phyloP scores from a whole-genome alignment of 176 grass and related monocot genomes.

The Poa pratensis region DNA sequence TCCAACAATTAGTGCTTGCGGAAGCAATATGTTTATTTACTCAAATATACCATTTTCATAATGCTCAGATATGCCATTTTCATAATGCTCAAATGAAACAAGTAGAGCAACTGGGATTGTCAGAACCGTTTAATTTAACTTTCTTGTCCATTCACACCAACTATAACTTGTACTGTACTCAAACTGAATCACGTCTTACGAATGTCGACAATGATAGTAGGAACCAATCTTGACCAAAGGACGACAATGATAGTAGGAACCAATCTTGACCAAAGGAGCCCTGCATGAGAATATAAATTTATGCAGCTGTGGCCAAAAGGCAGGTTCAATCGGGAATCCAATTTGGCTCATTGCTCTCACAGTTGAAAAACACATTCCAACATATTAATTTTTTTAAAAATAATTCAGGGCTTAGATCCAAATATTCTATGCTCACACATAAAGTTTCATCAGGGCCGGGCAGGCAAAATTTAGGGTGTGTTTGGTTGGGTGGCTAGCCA shows the following conservation, averaged over 20 bases:
- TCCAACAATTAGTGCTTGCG: no score
- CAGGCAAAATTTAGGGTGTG: no score
- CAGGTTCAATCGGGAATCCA: not conserved
- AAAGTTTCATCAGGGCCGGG: no score
- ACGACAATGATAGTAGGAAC: not conserved
- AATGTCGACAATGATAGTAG: constrained; percentile 52
- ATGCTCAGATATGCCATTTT: not conserved
- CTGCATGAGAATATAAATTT: constrained; percentile 26
- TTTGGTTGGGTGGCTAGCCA: no score
- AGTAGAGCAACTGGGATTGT: not conserved
- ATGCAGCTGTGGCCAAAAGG: constrained; percentile 26
- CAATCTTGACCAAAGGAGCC: constrained; percentile 37
- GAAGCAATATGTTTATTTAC: not conserved
- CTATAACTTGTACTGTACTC: constrained; percentile 25
- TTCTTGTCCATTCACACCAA: constrained; percentile 33
- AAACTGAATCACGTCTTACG: constrained; percentile 30
- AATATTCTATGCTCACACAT: no score
- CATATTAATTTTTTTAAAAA: no score
- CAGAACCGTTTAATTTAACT: not conserved
- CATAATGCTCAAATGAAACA: not conserved
- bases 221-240: constrained; percentile 48
- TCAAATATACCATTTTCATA: not conserved
- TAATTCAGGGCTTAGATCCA: no score
- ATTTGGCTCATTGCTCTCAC: no score
- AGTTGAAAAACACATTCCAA: no score